Base-by-base conservation (phyloP, 257 asterid genomes). In the Ilex asprella region DNA sequence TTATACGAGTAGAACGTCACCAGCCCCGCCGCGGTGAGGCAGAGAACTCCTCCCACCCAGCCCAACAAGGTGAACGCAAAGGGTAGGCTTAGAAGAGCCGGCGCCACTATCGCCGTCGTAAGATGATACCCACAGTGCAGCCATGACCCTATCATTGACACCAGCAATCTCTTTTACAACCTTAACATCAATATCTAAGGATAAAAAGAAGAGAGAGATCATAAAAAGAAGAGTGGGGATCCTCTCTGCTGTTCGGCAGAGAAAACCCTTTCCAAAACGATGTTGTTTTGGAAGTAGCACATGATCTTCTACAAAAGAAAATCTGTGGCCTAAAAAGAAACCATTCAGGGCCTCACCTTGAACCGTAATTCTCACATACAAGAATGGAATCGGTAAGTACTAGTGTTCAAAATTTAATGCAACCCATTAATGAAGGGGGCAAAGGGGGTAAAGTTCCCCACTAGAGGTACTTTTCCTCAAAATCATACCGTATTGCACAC, bases 71-170 rank as follows among this genome's bases (percentile, higher is more conserved):
- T 60, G 61, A 86, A 76, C 7, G 87, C 76, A 41, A 76, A 86
- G 15, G 89, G 82, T 71, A 86, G 72, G 68, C 91, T 84, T 21
- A 86, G 65, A 1, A 86, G 80, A 30, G 84, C 87, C 71, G 95
- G 87, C 43, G 87, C 81, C 0, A 86, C 87, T 57, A 86, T 86
- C 5, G 91, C 87, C 46, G 86, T 81, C 29, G 91, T 86, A 50
- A 86, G 30, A 70, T 86, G 95, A 68, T 79, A 86, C 54, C 91
- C 95, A 7, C 87, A 84, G 59, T 86, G 95, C 76, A 64, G 57
- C 92, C 95, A 86, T 13, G 89, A 76, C 27, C 94, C 90, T 85
- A 43, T 3, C 15, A 9, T 9, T 2, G 0, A 5, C 5, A 4
- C 5, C 8, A 6, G 2, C 8, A 14, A 50, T 50, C 15, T 21